phyloP scores from a whole-genome alignment of 2,329 filamentous ascomycete species.

The Salinomyces thailandicus region DNA sequence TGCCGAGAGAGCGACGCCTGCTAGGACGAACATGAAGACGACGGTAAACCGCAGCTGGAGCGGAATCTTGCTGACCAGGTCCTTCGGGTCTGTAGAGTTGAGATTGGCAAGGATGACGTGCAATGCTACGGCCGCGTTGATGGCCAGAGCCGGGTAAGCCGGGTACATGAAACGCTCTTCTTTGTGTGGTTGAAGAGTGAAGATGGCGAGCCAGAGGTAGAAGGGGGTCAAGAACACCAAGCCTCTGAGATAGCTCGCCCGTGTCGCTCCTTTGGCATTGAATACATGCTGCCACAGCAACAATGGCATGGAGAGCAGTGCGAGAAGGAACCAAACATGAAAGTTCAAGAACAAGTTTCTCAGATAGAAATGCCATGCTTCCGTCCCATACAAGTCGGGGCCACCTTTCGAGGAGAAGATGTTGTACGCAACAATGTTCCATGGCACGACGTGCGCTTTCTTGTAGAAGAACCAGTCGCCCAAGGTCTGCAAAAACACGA shows the following conservation, averaged over 20 bases:
- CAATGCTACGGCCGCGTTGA: conserved; percentile 77
- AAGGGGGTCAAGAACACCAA: conserved; percentile 74
- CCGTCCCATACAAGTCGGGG: conserved; percentile 86
- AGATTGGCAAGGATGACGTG: conserved; percentile 70
- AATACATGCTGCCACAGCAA: conserved; percentile 62
- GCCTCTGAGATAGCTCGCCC: conserved; percentile 62
- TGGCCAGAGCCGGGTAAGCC: conserved; percentile 75
- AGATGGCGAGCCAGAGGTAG: conserved; percentile 89
- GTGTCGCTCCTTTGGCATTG: conserved; percentile 49
- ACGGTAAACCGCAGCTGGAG: conserved; percentile 58
- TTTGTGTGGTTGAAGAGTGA: conserved; percentile 88
- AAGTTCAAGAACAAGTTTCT: conserved; percentile 89
- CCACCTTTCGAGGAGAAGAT: conserved; percentile 66
- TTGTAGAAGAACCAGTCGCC: conserved; percentile 81
- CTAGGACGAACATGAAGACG: conserved; percentile 46
- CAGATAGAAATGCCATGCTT: conserved; percentile 94
- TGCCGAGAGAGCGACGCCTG: conserved; percentile 48
- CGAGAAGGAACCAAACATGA: conserved; percentile 84
- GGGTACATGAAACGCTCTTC: conserved; percentile 99
- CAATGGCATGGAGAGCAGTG: conserved; percentile 62
- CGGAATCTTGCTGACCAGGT: conserved; percentile 59
- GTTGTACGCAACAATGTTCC: conserved; percentile 95
- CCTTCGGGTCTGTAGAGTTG: conserved; percentile 56
- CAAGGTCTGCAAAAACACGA: conserved; percentile 59
- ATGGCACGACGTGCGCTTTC: conserved; percentile 63